phyloP scores from a whole-genome alignment of 768 basidiomycete genomes.

The Hygrophoropsis aurantiaca region DNA sequence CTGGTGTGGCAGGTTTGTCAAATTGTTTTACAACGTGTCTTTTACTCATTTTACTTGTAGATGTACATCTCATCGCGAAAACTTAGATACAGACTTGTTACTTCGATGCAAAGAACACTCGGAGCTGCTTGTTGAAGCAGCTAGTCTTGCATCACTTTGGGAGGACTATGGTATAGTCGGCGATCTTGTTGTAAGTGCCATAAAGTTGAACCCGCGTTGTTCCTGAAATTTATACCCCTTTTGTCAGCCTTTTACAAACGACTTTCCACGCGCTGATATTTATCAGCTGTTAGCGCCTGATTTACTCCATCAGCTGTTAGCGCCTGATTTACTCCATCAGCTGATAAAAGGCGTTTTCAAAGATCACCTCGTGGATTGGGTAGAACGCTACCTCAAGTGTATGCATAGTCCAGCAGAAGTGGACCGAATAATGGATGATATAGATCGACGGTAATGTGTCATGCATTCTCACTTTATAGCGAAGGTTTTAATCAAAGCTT shows the following conservation, averaged over 20 bases:
- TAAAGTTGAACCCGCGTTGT: too few species aligned
- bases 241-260: conserved; percentile 7
- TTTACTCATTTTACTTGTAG: conserved; percentile 15
- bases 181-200: conserved; percentile 33
- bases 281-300: conserved; percentile 23
- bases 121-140: conserved; percentile 14
- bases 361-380: conserved; percentile 40
- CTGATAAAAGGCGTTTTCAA: conserved; percentile 43
- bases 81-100: conserved; percentile 21
- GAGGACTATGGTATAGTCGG: conserved; percentile 31
- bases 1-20: conserved; percentile 31
- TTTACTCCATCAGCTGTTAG: conserved; percentile 16
- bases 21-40: conserved; percentile 9
- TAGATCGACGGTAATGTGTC: conserved; percentile 10
- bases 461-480: too few species aligned
- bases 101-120: conserved; percentile 17
- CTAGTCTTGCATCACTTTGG: too few species aligned
- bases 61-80: conserved; percentile 16
- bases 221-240: too few species aligned
- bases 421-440: conserved; percentile 23
- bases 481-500: neutral
- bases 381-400: conserved; percentile 25
- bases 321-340: conserved; percentile 37
- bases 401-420: conserved; percentile 15
- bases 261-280: conserved; percentile 5